Conservation (phyloP, 805 yeast genomes). For the Sugiyamaella boreocaroliniensis region DNA sequence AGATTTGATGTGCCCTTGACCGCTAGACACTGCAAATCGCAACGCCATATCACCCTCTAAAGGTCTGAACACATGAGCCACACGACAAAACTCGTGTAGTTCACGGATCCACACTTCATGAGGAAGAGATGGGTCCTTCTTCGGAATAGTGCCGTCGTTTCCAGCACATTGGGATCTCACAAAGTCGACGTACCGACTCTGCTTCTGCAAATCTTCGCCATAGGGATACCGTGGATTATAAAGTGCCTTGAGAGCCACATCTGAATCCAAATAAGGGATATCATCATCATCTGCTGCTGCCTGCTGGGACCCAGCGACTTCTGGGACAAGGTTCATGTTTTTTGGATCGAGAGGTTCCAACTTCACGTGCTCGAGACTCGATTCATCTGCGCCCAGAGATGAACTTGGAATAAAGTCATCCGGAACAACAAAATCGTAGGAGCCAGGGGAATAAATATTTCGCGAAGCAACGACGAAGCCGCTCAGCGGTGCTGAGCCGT, state of each 20-base stretch:
- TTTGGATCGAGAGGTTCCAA: background rate
- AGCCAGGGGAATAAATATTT: background rate
- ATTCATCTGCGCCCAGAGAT: background rate
- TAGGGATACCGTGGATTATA: conserved; percentile 18
- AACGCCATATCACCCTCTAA: conserved; percentile 22
- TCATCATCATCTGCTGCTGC: background rate
- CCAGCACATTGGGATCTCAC: conserved; percentile 18
- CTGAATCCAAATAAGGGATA: background rate
- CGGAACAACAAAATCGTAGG: background rate
- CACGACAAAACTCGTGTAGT: conserved; percentile 20
- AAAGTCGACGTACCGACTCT: conserved; percentile 18
- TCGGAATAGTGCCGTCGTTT: background rate
- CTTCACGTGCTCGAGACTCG: background rate
- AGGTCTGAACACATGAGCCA: conserved; percentile 24
- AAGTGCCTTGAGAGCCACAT: conserved; percentile 18
- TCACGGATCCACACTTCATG: conserved; percentile 13
- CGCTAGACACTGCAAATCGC: conserved; percentile 18
- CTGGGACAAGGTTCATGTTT: background rate
- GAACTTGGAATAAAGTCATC: background rate
- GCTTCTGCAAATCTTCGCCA: conserved; percentile 17
- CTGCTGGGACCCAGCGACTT: background rate
- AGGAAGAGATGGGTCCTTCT: conserved; percentile 1
- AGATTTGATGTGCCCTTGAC: background rate
- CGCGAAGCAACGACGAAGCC: conserved; percentile 10
- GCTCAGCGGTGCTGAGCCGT: conserved; percentile 1